Evolutionary conservation across 345 rosid species (phyloP), one percentile per base, ranked within the genome.

Genomic region (Anastatica hierochuntica): DNA sequence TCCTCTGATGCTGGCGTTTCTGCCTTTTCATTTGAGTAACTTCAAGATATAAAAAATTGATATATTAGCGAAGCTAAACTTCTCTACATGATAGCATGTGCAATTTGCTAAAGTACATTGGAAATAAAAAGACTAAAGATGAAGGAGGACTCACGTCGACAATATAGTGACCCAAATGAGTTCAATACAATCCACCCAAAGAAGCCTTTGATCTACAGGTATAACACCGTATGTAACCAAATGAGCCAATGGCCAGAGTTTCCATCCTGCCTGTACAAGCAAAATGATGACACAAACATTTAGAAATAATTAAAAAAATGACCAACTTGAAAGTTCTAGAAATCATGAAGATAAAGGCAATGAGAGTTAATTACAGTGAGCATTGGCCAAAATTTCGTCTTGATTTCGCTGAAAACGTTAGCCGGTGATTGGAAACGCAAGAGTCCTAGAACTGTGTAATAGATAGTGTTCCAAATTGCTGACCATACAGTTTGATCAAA

Each of bases 191-290:
- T 92, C 98, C 62, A 88, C 96, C 98, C 98, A 92, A 8, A 88
- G 94, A 52, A 92, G 96, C 43, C 98, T 69, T 78, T 92, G 96
- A 44, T 92, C 86, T 29, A 92, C 76, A 10, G 98, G 98, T n/a
- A 92, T 39, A 66, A 78, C 62, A 50, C 98, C 98, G 29, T 92
- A 84, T 11, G 98, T 92, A 51, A 88, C 58, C 61, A 90, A 81
- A 79, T 92, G 96, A 50, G 98, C 98, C 61, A 88, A 92, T 20
- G 98, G 98, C 98, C 98, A 92, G 36, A 92, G 90, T 64, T 92
- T 92, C 98, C 98, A 88, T 7, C 98, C 98, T 4, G 98, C 98
- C 98, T 92, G 81, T 61, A 59, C 2, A 59, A 23, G 14, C 27
- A 53, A 3, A n/a, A n/a, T n/a, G n/a, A n/a, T n/a, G n/a, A n/a